phyloP scores from a whole-genome alignment of 2,329 filamentous ascomycete species.

The Camillea tinctor region DNA sequence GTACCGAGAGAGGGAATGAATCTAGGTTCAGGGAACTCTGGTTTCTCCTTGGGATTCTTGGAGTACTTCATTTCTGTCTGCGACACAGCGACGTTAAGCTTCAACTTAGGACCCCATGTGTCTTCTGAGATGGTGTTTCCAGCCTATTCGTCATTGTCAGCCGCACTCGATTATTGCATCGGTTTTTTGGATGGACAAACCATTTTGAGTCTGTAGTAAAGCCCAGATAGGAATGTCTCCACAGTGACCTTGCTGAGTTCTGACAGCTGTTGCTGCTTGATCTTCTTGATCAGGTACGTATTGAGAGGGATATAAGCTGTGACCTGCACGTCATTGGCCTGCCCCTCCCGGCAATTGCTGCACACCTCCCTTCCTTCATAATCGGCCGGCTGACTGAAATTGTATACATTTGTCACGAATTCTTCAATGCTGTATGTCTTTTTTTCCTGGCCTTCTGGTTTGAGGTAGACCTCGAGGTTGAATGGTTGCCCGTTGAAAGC shows the following conservation, averaged over 20 bases:
- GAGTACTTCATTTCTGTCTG: constrained; percentile 14
- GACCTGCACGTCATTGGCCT: constrained; percentile 8
- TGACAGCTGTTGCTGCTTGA: constrained; percentile 11
- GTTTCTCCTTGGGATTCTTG: constrained; percentile 1
- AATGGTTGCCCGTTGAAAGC: constrained; percentile 14
- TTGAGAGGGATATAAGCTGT: constrained; percentile 15
- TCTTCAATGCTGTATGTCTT: constrained; percentile 10
- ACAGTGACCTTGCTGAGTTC: constrained; percentile 10
- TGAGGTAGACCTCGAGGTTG: constrained; percentile 15
- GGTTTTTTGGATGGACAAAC: constrained; percentile 1
- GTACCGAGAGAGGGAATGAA: constrained; percentile 13
- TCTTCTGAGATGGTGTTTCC: constrained; percentile 6
- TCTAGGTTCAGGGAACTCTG: constrained; percentile 6
- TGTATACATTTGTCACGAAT: constrained; percentile 17
- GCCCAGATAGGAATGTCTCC: constrained; percentile 11
- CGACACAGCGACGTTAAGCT: constrained; percentile 10
- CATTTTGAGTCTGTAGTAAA: constrained; percentile 17
- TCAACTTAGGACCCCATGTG: constrained; percentile 11
- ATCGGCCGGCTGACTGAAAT: constrained; percentile 14
- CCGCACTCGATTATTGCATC: neutral
- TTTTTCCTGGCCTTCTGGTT: constrained; percentile 5
- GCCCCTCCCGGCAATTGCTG: constrained; percentile 14
- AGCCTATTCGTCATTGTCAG: constrained; percentile 8
- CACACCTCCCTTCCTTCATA: constrained; percentile 14
- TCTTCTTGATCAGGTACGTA: constrained; percentile 14